Conservation (phyloP, 352 stramenopile genomes). For the Phytopythium chamaehyphon region DNA sequence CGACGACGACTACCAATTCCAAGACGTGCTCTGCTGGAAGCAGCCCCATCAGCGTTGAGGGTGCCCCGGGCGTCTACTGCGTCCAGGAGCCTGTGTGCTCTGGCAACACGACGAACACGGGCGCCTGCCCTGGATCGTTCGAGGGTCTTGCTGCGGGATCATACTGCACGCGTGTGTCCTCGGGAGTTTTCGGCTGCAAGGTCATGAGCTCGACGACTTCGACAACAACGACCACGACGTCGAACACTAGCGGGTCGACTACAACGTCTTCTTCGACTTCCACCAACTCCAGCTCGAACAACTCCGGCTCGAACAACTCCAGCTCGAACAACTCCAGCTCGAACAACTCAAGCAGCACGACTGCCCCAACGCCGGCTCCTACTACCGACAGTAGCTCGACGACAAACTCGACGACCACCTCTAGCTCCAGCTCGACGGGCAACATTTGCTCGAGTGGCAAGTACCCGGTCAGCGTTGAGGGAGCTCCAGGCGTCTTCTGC, state of each 20-base stretch:
- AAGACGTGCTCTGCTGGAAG: conserved; percentile 19
- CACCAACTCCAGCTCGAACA: no score
- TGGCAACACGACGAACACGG: conserved; percentile 6
- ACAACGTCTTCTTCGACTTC: no score
- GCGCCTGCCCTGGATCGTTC: conserved; percentile 9
- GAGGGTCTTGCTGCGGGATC: conserved; percentile 9
- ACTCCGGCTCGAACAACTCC: no score
- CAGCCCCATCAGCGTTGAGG: conserved; percentile 12
- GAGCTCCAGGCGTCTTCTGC: conserved; percentile 7
- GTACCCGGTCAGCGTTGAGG: conserved; percentile 2
- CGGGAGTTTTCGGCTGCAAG: conserved; percentile 41
- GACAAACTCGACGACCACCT: no score
- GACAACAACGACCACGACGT: neutral
- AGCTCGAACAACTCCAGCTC: no score
- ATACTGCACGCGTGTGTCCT: conserved; percentile 31
- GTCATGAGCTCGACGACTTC: neutral
- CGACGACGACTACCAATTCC: neutral
- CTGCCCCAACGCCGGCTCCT: no score
- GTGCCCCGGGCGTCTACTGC: conserved; percentile 8
- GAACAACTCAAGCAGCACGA: no score
- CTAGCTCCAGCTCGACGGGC: no score
- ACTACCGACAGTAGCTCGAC: no score
- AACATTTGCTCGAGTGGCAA: neutral
- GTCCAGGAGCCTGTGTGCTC: conserved; percentile 10
- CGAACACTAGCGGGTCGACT: no score